These are phyloP conservation scores for Rhizoclosmatium globosum DNA, from an alignment of 192 early-diverging fungal species.

Conservation along the genomic window DNA sequence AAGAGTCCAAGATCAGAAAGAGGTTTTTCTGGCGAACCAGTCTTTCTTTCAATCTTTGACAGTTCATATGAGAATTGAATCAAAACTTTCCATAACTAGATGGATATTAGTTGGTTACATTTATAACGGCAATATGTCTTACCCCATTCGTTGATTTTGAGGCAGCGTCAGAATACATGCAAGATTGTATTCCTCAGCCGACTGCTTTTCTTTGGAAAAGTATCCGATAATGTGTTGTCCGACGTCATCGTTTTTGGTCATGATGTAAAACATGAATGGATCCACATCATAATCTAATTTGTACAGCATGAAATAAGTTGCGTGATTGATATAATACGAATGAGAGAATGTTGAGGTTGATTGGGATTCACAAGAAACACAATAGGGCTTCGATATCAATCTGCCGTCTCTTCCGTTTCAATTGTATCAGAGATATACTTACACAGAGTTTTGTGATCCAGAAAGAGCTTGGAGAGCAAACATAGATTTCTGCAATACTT, in stretches of 20 bases:
- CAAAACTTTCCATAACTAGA: conserved; percentile 83
- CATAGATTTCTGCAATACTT: conserved; percentile 96
- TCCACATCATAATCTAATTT: conserved; percentile 89
- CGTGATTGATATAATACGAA: not conserved
- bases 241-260: conserved; percentile 85
- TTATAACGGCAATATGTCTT: not conserved
- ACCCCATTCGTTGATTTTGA: conserved; percentile 93
- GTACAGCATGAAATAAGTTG: not conserved
- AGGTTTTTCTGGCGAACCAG: conserved; percentile 98
- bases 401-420: not conserved
- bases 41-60: conserved; percentile 90
- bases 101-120: not conserved
- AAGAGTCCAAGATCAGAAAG: conserved; percentile 95
- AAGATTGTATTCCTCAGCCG: conserved; percentile 94
- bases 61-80: conserved; percentile 98
- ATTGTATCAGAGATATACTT: not conserved
- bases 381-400: no score
- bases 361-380: no score
- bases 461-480: conserved; percentile 93
- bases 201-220: conserved; percentile 99
- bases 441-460: conserved; percentile 96
- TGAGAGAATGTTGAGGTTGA: no score
- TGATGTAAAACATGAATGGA: conserved; percentile 96
- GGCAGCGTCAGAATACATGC: conserved; percentile 99
- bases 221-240: conserved; percentile 96